phyloP scores from a whole-genome alignment of 2,329 filamentous ascomycete genomes.

The Neopestalotiopsis rosae region DNA sequence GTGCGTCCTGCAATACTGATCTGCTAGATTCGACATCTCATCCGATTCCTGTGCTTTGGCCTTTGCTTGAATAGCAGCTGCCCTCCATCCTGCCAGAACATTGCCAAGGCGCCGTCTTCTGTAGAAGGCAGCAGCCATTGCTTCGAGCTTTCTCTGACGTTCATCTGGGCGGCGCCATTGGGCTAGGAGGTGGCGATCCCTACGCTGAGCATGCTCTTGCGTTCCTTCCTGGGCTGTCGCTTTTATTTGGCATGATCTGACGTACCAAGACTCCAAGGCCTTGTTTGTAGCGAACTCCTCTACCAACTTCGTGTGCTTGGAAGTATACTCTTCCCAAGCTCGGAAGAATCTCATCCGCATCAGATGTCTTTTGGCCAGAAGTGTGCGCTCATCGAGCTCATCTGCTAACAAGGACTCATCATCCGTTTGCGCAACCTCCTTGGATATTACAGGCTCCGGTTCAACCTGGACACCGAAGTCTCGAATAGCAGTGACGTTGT shows the following conservation, averaged over 20 bases:
- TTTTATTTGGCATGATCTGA: constrained; percentile 4
- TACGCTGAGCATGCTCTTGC: constrained; percentile 16
- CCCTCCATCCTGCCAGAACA: constrained; percentile 19
- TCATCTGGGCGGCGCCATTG: constrained; percentile 20
- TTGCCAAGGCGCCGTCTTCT: constrained; percentile 6
- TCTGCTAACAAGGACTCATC: not conserved
- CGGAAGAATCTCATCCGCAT: constrained; percentile 39
- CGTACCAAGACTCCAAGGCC: constrained; percentile 20
- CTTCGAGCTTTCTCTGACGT: constrained; percentile 15
- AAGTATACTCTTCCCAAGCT: constrained; percentile 36
- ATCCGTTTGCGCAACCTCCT: not conserved
- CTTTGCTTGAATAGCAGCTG: constrained; percentile 5
- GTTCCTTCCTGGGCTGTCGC: not conserved
- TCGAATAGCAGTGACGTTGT: not conserved
- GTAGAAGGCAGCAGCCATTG: constrained; percentile 15
- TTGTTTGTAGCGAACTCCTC: constrained; percentile 27
- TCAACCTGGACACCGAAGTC: not conserved
- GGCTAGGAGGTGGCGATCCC: not conserved
- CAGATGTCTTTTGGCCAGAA: constrained; percentile 38
- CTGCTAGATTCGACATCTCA: constrained; percentile 16
- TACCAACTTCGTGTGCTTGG: constrained; percentile 28
- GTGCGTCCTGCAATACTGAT: constrained; percentile 20
- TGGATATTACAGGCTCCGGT: not conserved
- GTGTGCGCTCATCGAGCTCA: constrained; percentile 32
- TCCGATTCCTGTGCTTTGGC: constrained; percentile 13